phyloP scores from a whole-genome alignment of 192 early-diverging fungal species.

The Geranomyces michiganensis region DNA sequence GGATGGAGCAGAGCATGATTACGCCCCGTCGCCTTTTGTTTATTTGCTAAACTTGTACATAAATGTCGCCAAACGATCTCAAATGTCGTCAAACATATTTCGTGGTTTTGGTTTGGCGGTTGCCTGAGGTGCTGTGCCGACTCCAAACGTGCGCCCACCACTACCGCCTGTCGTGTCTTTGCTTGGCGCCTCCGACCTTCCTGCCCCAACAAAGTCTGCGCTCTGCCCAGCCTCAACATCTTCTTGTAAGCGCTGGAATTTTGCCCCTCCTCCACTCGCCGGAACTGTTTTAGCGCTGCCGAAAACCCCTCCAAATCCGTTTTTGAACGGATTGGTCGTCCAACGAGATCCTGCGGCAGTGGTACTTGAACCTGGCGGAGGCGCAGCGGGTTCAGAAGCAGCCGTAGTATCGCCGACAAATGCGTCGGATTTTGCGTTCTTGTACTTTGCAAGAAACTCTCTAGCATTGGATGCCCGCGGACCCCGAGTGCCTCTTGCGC shows the following conservation, averaged over 20 bases:
- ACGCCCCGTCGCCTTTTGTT: no score
- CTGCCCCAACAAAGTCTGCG: neutral
- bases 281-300: neutral
- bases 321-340: conserved; percentile 22
- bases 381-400: neutral
- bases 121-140: neutral
- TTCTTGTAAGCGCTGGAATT: conserved; percentile 23
- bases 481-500: conserved; percentile 7
- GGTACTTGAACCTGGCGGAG: neutral
- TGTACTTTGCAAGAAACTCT: conserved; percentile 44
- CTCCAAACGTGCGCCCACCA: neutral
- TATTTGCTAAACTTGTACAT: no score
- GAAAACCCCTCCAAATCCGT: neutral
- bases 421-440: neutral
- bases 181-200: neutral
- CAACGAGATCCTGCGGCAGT: neutral
- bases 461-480: conserved; percentile 23
- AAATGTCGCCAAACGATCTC: neutral
- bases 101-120: neutral
- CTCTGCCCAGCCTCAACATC: conserved; percentile 5
- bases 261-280: neutral
- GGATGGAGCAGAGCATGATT: no score
- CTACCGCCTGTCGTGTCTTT: neutral
- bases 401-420: neutral
- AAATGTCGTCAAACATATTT: conserved; percentile 23